A percentile compares a stretch with the other conserved stretches of the same genome.
phyloP scores from a whole-genome alignment of 371 early-diverging fungal genomes.

The Umbelopsis sp. region DNA sequence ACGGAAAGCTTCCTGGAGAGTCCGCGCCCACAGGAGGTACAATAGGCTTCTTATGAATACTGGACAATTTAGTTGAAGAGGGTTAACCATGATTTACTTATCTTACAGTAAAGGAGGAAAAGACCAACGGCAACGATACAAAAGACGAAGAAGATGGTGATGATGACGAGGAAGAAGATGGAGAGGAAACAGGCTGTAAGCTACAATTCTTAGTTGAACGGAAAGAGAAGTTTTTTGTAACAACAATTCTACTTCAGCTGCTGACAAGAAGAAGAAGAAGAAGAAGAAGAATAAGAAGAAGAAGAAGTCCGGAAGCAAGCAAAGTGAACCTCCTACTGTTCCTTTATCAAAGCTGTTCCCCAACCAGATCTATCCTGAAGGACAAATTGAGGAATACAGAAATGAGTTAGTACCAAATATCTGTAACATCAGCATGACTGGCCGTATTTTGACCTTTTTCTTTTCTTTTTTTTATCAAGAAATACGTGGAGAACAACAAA shows the following conservation, averaged over 20 bases:
- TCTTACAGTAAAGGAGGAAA: conserved; percentile 1
- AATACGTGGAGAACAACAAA: conserved; percentile 79
- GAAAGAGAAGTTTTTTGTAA: not conserved
- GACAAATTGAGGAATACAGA: conserved; percentile 74
- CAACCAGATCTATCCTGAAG: conserved; percentile 70
- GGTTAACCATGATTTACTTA: not conserved
- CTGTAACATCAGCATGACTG: not conserved
- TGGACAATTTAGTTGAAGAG: not conserved
- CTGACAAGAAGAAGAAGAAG: conserved; percentile 42
- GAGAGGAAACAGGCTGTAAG: conserved; percentile 14
- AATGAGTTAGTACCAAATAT: conserved; percentile 62
- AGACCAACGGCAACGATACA: conserved; percentile 14
- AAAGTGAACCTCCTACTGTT: conserved; percentile 78
- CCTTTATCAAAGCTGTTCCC: conserved; percentile 81
- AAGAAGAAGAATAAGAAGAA: conserved; percentile 76
- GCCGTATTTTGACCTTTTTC: conserved; percentile 1
- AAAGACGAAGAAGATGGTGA: conserved; percentile 13
- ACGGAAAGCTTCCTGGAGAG: no score
- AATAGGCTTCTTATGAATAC: no score
- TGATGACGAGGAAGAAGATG: conserved; percentile 12
- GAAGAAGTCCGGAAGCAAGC: conserved; percentile 66
- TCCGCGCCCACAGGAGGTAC: no score
- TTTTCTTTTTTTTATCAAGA: conserved; percentile 30
- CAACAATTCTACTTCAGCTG: not conserved
- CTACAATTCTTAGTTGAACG: not conserved